These are phyloP conservation scores for Polygonum aviculare DNA, from an alignment of 148 eudicot species.

Conservation along the genomic window DNA sequence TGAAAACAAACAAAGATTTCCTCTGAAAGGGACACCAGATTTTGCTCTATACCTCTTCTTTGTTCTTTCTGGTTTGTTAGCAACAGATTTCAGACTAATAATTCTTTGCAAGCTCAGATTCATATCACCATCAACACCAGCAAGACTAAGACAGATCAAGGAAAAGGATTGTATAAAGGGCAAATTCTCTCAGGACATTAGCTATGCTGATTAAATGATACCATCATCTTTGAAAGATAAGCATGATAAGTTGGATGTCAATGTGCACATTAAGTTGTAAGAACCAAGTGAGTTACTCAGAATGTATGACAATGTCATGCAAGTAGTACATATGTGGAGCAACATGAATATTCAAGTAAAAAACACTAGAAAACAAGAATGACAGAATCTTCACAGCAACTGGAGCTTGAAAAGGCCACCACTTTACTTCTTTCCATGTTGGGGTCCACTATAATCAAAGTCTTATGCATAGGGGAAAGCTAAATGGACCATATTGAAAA, in stretches of 20 bases:
- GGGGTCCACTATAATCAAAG: slow-evolving; percentile 4
- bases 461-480: background rate
- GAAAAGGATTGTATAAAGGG: background rate
- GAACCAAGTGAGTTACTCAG: background rate
- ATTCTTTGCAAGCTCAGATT: background rate
- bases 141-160: background rate
- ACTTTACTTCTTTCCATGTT: background rate
- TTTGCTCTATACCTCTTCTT: background rate
- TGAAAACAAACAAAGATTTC: background rate
- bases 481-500: background rate
- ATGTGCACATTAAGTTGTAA: background rate
- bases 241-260: background rate
- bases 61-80: background rate
- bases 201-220: background rate
- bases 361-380: background rate
- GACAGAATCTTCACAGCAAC: background rate
- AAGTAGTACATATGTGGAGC: background rate
- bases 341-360: background rate
- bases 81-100: background rate
- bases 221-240: background rate
- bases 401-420: background rate
- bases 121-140: background rate
- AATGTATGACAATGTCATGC: background rate
- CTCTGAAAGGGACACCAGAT: background rate
- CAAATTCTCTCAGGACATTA: background rate